Base-by-base conservation (phyloP, 2,329 filamentous ascomycete genomes). In the Emergomyces africanus region DNA sequence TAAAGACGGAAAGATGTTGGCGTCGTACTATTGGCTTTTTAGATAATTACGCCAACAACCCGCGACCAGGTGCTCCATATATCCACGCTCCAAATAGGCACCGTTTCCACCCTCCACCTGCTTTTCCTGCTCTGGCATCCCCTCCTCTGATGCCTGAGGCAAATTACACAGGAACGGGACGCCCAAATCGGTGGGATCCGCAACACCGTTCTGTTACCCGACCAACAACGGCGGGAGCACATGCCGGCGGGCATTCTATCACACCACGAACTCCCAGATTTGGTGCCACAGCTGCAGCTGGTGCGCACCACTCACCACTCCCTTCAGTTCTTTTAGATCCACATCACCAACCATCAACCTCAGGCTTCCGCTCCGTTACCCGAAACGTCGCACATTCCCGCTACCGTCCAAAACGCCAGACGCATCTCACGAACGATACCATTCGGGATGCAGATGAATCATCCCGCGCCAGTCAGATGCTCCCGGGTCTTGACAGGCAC, bases 1-100 rank as follows among this genome's bases (percentile, higher is more conserved):
- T 10, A 96, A 96, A 69, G 91, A 99, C 68, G 89, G 91, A 63
- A 99, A 99, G 76, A 96, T 99, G 89, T 86, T 94, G n/a, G 89
- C 90, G 18, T 97, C 92, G 0, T 94, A 96, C 70, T 91, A 94
- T 67, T n/a, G 90, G 91, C 1, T 99, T 99, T 71, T 78, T 96
- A 61, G 90, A 96, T 69, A 91, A 95, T 65, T 99, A 99, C 67
- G 83, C 86, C 15, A 83, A 85, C 54, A 89, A 89, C 66, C 84
- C 85, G 3, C 86, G 84, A 70, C 83, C 82, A 6, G 85, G 84
- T 1, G 80, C 85, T 23, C 81, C 82, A 6, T 82, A 83, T 23
- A 79, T 83, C 63, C 68, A 12, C 59, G 63, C 20, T 64, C 61
- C 42, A 69, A 74, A 66, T 66, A 80, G 78, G 60, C 78, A 79